These are phyloP conservation scores for Aspergillus sp. DNA, from an alignment of 2,329 filamentous ascomycete genomes.

Conservation along the genomic window DNA sequence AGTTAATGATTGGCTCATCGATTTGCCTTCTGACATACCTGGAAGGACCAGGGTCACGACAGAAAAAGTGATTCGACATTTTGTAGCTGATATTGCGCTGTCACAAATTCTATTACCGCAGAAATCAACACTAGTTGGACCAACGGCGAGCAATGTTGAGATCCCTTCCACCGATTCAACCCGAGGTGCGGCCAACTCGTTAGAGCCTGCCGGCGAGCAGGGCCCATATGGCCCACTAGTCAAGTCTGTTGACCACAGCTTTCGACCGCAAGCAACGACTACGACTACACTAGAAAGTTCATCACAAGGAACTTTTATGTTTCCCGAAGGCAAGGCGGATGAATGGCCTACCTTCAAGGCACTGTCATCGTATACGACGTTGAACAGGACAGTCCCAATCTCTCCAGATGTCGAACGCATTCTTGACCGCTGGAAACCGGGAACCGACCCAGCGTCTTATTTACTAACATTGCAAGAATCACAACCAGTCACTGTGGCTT, in stretches of 20 bases:
- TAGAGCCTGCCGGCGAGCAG: not conserved
- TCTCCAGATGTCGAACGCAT: constrained; percentile 27
- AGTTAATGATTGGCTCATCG: constrained; percentile 38
- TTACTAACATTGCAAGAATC: constrained; percentile 24
- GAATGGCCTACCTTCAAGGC: constrained; percentile 15
- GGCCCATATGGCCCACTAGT: not conserved
- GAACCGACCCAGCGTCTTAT: constrained; percentile 34
- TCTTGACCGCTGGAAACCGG: constrained; percentile 39
- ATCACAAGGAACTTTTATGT: not conserved
- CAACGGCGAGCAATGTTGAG: not conserved
- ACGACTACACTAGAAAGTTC: not conserved
- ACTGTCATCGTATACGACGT: constrained; percentile 32
- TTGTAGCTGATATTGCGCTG: constrained; percentile 39
- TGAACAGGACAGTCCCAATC: constrained; percentile 22
- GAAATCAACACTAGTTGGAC: not conserved
- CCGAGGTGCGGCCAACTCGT: not conserved
- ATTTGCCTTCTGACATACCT: constrained; percentile 33
- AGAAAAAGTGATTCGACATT: constrained; percentile 37
- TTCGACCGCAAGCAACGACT: not conserved
- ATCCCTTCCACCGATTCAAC: not conserved
- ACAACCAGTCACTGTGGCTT: constrained; percentile 15
- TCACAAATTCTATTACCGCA: constrained; percentile 30
- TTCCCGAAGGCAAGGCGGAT: not conserved
- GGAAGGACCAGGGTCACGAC: constrained; percentile 39
- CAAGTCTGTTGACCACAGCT: not conserved